Conservation (phyloP, 2,329 filamentous ascomycete genomes). For the Elsinoe australis region DNA sequence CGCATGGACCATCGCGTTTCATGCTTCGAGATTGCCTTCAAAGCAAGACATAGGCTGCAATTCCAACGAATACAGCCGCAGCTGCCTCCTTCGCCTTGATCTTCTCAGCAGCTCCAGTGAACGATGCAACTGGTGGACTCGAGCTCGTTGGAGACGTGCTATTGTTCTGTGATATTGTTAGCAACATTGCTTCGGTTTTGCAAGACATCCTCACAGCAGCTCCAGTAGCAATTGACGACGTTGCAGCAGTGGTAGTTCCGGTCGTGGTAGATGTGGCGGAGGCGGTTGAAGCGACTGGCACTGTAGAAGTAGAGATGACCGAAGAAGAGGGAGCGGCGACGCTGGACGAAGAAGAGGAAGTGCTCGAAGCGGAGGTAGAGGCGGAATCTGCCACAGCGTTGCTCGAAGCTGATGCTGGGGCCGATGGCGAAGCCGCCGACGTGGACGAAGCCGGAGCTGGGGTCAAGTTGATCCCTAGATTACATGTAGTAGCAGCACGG, state of each 20-base stretch:
- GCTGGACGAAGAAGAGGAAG: not conserved
- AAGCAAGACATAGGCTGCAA: not conserved
- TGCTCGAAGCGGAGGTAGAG: not conserved
- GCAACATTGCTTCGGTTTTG: not conserved
- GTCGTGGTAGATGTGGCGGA: too few species aligned
- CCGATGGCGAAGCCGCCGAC: not conserved
- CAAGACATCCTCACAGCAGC: not conserved
- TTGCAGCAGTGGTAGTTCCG: not conserved
- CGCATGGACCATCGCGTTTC: too few species aligned
- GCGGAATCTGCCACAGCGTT: not conserved
- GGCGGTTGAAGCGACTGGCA: too few species aligned
- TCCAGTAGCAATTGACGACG: too few species aligned
- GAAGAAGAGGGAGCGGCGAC: too few species aligned
- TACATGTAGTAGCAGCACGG: slow-evolving; percentile 34
- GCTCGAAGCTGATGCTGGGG: not conserved
- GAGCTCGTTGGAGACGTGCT: not conserved
- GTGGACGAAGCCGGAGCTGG: not conserved
- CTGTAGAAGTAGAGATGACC: too few species aligned
- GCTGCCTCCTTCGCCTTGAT: not conserved
- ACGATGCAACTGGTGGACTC: not conserved
- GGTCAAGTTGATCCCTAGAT: slow-evolving; percentile 20
- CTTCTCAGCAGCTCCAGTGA: not conserved
- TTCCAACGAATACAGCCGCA: not conserved
- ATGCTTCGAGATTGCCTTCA: too few species aligned
- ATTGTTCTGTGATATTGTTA: not conserved